Evolutionary conservation across 768 basidiomycete genomes (phyloP).

Genomic region (Trametes cubensis): DNA sequence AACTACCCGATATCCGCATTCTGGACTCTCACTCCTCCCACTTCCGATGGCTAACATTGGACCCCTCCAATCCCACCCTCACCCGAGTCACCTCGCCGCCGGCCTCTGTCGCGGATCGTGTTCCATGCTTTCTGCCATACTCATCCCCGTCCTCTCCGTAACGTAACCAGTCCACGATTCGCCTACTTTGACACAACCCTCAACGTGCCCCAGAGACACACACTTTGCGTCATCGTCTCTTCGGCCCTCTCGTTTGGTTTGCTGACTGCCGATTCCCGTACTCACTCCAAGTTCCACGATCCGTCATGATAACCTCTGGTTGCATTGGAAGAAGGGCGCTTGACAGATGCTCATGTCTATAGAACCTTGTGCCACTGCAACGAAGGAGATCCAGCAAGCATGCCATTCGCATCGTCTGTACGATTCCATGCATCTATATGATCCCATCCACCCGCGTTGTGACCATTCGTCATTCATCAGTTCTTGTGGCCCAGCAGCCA

Average conservation of each 20-base stretch:
- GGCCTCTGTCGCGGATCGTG: background rate
- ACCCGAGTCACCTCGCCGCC: background rate
- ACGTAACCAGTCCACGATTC: background rate
- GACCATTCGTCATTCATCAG: background rate
- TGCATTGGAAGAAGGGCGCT: background rate
- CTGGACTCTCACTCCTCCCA: background rate
- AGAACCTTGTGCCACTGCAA: background rate
- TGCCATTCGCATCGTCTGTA: background rate
- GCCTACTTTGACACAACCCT: background rate
- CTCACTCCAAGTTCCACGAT: too few relatives aligned
- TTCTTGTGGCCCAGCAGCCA: background rate
- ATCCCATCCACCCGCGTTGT: slow-evolving; percentile 8
- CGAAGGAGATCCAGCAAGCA: slow-evolving; percentile 15
- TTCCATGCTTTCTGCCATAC: background rate
- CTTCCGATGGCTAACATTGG: background rate
- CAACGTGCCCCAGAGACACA: background rate
- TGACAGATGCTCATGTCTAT: slow-evolving; percentile 5
- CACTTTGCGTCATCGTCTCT: background rate
- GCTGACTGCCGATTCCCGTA: too few relatives aligned
- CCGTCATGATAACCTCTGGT: background rate
- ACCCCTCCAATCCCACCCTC: background rate
- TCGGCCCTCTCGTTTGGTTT: background rate
- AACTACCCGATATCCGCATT: slow-evolving; percentile 8
- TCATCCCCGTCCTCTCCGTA: background rate
- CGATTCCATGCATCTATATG: slow-evolving; percentile 10